Evolutionary conservation across 2,329 filamentous ascomycete genomes (phyloP).

Genomic region (Apiospora marii): DNA sequence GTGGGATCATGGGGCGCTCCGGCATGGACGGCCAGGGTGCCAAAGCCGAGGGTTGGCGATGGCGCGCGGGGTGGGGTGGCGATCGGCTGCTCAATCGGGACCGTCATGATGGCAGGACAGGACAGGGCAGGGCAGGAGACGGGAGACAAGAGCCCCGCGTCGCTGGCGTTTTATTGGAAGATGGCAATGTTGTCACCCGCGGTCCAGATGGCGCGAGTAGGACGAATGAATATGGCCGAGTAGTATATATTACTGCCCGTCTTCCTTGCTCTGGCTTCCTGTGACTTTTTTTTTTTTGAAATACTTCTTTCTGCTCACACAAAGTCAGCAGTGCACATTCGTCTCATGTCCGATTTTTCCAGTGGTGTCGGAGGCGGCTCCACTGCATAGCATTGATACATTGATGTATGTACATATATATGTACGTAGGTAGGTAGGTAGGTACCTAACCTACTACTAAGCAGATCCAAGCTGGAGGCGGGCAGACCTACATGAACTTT

Average conservation of each 20-base stretch:
- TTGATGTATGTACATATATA: too few relatives aligned
- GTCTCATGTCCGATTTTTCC: background rate
- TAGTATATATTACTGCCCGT: background rate
- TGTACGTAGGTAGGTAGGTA: too few relatives aligned
- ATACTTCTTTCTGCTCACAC: background rate
- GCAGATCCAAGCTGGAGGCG: too few relatives aligned
- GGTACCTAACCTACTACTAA: too few relatives aligned
- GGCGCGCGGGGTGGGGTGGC: constrained; percentile 77
- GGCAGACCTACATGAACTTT: too few relatives aligned
- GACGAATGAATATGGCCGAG: background rate
- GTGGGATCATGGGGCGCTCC: constrained; percentile 88
- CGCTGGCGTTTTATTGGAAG: constrained; percentile 7
- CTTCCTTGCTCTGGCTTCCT: background rate
- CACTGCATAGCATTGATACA: background rate
- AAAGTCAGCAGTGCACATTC: constrained; percentile 10
- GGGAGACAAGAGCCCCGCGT: background rate
- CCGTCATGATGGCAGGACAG: constrained; percentile 29
- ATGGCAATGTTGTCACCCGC: constrained; percentile 8
- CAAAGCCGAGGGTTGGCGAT: constrained; percentile 82
- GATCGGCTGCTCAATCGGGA: constrained; percentile 54
- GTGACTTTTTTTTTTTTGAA: background rate
- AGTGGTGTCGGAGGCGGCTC: background rate
- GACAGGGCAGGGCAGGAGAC: background rate
- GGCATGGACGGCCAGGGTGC: constrained; percentile 93
- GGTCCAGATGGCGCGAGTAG: constrained; percentile 7